phyloP scores from a whole-genome alignment of 2,329 filamentous ascomycete genomes.

The Xylogone sp. region DNA sequence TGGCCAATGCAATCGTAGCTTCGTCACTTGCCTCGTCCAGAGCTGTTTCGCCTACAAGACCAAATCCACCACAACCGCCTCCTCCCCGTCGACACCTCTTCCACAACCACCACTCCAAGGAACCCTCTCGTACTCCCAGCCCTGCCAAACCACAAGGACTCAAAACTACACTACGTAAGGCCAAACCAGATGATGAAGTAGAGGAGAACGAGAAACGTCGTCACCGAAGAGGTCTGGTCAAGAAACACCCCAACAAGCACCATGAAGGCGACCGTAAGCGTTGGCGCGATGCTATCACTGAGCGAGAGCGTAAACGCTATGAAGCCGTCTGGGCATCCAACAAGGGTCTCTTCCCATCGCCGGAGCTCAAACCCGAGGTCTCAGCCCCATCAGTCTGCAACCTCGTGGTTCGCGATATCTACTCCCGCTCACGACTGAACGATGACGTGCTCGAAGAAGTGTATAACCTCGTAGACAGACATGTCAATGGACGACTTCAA shows the following conservation, averaged over 20 bases:
- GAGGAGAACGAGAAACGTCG: constrained; percentile 47
- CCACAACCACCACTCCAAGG: constrained; percentile 32
- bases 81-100: constrained; percentile 30
- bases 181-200: constrained; percentile 49
- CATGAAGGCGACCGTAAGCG: constrained; percentile 71
- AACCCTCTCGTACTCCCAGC: constrained; percentile 23
- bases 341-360: constrained; percentile 48
- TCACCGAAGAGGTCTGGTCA: constrained; percentile 51
- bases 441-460: constrained; percentile 67
- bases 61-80: constrained; percentile 17
- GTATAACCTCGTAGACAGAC: constrained; percentile 69
- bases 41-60: constrained; percentile 31
- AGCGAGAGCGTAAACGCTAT: constrained; percentile 72
- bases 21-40: constrained; percentile 67
- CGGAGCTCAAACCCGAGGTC: constrained; percentile 16
- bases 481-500: constrained; percentile 50
- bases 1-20: constrained; percentile 72
- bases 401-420: constrained; percentile 71
- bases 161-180: constrained; percentile 63
- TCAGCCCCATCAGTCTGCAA: constrained; percentile 54
- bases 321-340: constrained; percentile 85
- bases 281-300: constrained; percentile 73
- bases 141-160: constrained; percentile 44
- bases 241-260: constrained; percentile 68
- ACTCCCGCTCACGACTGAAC: constrained; percentile 65